Percentiles rank a stretch among this genome's conserved stretches.
Evolutionary conservation across 805 yeast genomes (phyloP).

Genomic region (Kuraishia molischiana): DNA sequence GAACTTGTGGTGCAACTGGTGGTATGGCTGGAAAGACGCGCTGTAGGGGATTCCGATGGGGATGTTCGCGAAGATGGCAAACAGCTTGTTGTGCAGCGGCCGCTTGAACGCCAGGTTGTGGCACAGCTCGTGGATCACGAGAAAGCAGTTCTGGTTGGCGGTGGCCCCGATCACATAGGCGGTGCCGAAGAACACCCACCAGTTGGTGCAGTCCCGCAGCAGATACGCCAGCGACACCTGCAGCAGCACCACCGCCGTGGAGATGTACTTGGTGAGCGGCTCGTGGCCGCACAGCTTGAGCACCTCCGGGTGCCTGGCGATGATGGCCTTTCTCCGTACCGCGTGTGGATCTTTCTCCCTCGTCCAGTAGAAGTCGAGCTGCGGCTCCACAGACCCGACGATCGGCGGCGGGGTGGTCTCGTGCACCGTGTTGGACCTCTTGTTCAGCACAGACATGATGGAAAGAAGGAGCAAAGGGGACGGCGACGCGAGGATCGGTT

Average conservation of each 20-base stretch:
- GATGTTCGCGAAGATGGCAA: slow-evolving; percentile 66
- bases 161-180: slow-evolving; percentile 86
- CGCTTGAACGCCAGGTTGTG: slow-evolving; percentile 79
- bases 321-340: slow-evolving; percentile 58
- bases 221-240: slow-evolving; percentile 59
- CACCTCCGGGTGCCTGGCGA: slow-evolving; percentile 71
- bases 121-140: slow-evolving; percentile 82
- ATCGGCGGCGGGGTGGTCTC: slow-evolving; percentile 15
- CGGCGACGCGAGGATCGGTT: too few species aligned
- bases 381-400: slow-evolving; percentile 19
- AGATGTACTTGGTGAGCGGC: slow-evolving; percentile 74
- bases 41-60: slow-evolving; percentile 89
- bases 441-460: slow-evolving; percentile 11
- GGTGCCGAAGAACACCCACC: slow-evolving; percentile 42
- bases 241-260: slow-evolving; percentile 50
- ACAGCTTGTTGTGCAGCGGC: slow-evolving; percentile 69
- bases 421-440: slow-evolving; percentile 10
- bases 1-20: slow-evolving; percentile 84
- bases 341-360: slow-evolving; percentile 75
- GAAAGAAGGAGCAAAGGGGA: too few species aligned
- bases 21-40: slow-evolving; percentile 85
- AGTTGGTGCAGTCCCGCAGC: slow-evolving; percentile 42
- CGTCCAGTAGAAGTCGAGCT: slow-evolving; percentile 73
- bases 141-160: slow-evolving; percentile 70
- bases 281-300: slow-evolving; percentile 77